Conservation (phyloP, 1,284 basidiomycete genomes). For the Naganishia albida region DNA sequence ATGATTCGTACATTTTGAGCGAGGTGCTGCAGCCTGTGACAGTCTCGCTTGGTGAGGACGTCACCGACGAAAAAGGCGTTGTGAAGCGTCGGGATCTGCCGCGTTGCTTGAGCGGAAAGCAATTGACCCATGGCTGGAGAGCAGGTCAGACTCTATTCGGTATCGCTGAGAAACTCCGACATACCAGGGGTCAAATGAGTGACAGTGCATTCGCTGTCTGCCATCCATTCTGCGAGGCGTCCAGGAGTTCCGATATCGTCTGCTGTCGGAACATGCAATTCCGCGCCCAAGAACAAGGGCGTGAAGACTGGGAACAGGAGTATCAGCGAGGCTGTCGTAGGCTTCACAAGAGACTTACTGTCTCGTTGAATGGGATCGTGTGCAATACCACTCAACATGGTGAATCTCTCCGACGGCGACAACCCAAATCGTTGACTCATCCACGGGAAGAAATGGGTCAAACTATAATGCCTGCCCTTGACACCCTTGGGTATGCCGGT, state of each 20-base stretch:
- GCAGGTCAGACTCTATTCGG: conserved; percentile 8
- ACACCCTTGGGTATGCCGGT: conserved; percentile 99
- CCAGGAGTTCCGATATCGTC: conserved; percentile 98
- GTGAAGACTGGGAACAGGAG: conserved; percentile 75
- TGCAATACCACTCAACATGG: conserved; percentile 98
- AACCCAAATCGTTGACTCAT: conserved; percentile 90
- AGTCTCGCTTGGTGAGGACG: conserved; percentile 97
- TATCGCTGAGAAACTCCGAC: conserved; percentile 19
- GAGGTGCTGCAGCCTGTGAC: conserved; percentile 88
- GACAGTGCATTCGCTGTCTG: conserved; percentile 80
- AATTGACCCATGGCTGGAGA: conserved; percentile 90
- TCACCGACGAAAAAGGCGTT: conserved; percentile 99
- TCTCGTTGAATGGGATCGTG: conserved; percentile 99
- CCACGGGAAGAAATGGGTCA: conserved; percentile 99
- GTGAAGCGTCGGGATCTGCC: conserved; percentile 78
- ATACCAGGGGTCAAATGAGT: conserved; percentile 85
- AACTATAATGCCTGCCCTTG: conserved; percentile 87
- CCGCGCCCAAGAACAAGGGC: conserved; percentile 94
- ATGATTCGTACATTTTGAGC: conserved; percentile 91
- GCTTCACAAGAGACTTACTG: conserved; percentile 63
- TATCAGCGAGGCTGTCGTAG: conserved; percentile 15
- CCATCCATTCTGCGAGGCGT: conserved; percentile 98
- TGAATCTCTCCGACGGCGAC: conserved; percentile 77
- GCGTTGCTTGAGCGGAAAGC: conserved; percentile 90
- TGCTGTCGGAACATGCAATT: conserved; percentile 92